Evolutionary conservation across 768 basidiomycete genomes (phyloP).

Genomic region (Lepiota venenata): DNA sequence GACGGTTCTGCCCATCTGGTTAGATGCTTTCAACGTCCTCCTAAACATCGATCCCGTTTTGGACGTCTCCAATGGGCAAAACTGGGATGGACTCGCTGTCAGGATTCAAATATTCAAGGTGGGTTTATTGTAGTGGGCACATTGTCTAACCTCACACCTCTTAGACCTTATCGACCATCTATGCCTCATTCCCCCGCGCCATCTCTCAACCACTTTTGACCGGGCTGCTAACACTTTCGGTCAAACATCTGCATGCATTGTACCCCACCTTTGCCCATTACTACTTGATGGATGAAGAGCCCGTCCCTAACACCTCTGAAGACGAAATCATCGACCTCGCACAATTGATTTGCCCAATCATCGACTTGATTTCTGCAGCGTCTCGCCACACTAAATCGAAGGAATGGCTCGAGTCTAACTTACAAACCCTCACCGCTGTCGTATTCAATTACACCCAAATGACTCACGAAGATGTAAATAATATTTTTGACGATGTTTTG

Average conservation of each 20-base stretch:
- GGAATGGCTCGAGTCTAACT: conserved; percentile 57
- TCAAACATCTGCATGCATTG: conserved; percentile 56
- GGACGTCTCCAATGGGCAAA: conserved; percentile 54
- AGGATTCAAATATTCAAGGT: conserved; percentile 87
- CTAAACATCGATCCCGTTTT: conserved; percentile 58
- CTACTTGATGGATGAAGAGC: conserved; percentile 55
- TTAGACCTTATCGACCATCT: conserved; percentile 77
- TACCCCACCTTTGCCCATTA: conserved; percentile 59
- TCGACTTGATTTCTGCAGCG: conserved; percentile 75
- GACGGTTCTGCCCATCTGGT: conserved; percentile 83
- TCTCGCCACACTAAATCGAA: conserved; percentile 62
- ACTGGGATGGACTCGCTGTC: conserved; percentile 83
- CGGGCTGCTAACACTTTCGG: conserved; percentile 53
- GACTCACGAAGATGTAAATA: conserved; percentile 81
- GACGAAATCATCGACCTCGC: conserved; percentile 75
- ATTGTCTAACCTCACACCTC: not conserved
- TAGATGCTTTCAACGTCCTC: conserved; percentile 84
- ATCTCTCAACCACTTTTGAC: conserved; percentile 56
- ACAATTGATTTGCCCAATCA: conserved; percentile 70
- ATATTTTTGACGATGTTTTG: not conserved
- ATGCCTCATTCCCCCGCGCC: conserved; percentile 77
- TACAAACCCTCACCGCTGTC: conserved; percentile 46
- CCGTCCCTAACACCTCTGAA: conserved; percentile 64
- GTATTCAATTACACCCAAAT: conserved; percentile 80
- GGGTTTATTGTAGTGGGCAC: conserved; percentile 13